Percentiles rank a stretch among this genome's conserved stretches.
Evolutionary conservation across 306 rosid genomes (phyloP).

Genomic region (Hippophae tibetana): DNA sequence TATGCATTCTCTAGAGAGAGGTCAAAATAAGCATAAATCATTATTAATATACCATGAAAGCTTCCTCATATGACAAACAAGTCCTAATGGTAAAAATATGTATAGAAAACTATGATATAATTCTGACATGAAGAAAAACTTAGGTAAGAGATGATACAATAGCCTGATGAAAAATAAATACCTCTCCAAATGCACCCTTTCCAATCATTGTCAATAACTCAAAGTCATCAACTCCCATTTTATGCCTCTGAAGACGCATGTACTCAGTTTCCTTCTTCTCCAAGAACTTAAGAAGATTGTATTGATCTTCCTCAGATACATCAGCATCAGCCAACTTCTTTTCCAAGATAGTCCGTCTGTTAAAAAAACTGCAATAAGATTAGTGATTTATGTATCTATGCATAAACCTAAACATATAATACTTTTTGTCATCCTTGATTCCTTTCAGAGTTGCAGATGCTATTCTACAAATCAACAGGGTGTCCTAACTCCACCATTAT

Average conservation of each 20-base stretch:
- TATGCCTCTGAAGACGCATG: slow-evolving; percentile 97
- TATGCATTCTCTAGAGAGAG: too few species aligned
- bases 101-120: background rate
- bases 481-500: too few species aligned
- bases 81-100: background rate
- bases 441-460: too few species aligned
- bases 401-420: too few species aligned
- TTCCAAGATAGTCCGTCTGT: slow-evolving; percentile 76
- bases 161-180: slow-evolving; percentile 18
- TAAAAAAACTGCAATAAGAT: background rate
- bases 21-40: too few species aligned
- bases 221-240: slow-evolving; percentile 93
- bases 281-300: slow-evolving; percentile 73
- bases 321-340: slow-evolving; percentile 97
- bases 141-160: background rate
- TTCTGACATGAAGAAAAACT: background rate
- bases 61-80: too few species aligned
- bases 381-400: background rate
- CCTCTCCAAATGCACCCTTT: slow-evolving; percentile 99
- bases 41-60: too few species aligned
- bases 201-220: slow-evolving; percentile 95
- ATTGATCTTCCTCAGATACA: slow-evolving; percentile 96
- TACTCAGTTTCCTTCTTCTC: slow-evolving; percentile 99
- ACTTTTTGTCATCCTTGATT: background rate
- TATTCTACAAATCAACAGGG: too few species aligned